Evolutionary conservation across 345 rosid species (phyloP).

Genomic region (Citrus sp.): DNA sequence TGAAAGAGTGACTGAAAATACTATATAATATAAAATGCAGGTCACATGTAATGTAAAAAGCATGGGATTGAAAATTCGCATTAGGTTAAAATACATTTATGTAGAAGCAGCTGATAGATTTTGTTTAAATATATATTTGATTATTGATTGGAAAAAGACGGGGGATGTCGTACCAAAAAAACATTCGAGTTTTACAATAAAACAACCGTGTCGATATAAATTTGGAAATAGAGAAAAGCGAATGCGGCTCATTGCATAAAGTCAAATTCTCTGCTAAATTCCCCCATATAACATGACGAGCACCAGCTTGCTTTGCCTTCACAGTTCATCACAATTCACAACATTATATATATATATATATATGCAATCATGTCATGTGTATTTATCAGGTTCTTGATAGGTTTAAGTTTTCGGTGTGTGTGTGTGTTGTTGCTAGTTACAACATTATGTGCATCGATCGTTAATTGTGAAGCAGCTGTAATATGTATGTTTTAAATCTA

Average conservation of each 20-base stretch:
- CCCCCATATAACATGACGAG: not conserved
- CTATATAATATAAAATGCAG: not conserved
- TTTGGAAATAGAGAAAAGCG: slow-evolving; percentile 25
- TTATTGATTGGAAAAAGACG: slow-evolving; percentile 34
- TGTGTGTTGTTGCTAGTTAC: too few species aligned
- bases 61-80: slow-evolving; percentile 8
- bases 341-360: too few species aligned
- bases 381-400: too few species aligned
- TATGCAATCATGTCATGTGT: too few species aligned
- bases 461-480: too few species aligned
- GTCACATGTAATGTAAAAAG: slow-evolving; percentile 19
- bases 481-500: too few species aligned
- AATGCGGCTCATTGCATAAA: slow-evolving; percentile 22
- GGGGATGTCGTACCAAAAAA: slow-evolving; percentile 20
- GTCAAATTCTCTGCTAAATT: slow-evolving; percentile 14
- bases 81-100: slow-evolving; percentile 32
- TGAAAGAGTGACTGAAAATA: slow-evolving; percentile 1
- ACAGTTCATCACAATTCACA: too few species aligned
- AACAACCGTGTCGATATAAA: slow-evolving; percentile 39
- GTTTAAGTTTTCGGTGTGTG: too few species aligned
- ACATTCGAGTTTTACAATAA: slow-evolving; percentile 34
- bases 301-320: not conserved
- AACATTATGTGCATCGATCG: too few species aligned
- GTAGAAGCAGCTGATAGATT: slow-evolving; percentile 35
- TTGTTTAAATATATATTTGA: not conserved